Percentiles rank a stretch among this genome's conserved stretches.
phyloP scores from a whole-genome alignment of 768 basidiomycete genomes.

The Sistotremastrum niveocremeum region DNA sequence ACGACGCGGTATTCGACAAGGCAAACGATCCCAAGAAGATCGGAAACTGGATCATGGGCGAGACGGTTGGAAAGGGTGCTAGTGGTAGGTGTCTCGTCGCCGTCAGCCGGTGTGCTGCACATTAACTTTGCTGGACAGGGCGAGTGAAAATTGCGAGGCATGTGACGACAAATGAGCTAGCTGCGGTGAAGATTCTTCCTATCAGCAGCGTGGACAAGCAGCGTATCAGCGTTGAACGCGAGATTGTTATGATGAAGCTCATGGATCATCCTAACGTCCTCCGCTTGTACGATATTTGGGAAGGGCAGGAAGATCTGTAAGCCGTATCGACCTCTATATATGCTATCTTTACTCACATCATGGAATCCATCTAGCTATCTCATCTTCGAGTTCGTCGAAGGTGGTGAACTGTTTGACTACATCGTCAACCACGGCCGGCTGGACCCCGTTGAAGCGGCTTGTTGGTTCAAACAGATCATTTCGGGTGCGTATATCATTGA shows the following conservation, averaged over 20 bases:
- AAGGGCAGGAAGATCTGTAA: slow-evolving; percentile 73
- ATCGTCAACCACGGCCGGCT: slow-evolving; percentile 81
- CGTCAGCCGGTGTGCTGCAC: neutral
- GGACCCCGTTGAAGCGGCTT: slow-evolving; percentile 66
- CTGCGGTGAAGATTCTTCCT: slow-evolving; percentile 92
- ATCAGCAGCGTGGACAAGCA: slow-evolving; percentile 73
- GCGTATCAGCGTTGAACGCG: slow-evolving; percentile 77
- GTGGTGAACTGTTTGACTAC: slow-evolving; percentile 95
- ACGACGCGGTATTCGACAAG: slow-evolving; percentile 54
- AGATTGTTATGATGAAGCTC: slow-evolving; percentile 98
- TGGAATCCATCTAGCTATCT: slow-evolving; percentile 36
- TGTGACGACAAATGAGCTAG: slow-evolving; percentile 73
- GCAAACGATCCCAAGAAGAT: slow-evolving; percentile 76
- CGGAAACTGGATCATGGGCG: slow-evolving; percentile 88
- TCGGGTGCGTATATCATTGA: slow-evolving; percentile 18
- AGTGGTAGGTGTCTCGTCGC: slow-evolving; percentile 34
- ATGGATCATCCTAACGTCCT: slow-evolving; percentile 98
- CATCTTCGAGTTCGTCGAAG: slow-evolving; percentile 88
- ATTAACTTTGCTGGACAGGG: slow-evolving; percentile 15
- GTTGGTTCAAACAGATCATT: slow-evolving; percentile 92
- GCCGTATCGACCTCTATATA: slow-evolving; percentile 4
- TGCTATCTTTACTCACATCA: neutral
- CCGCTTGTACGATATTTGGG: slow-evolving; percentile 90
- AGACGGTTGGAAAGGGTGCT: slow-evolving; percentile 88
- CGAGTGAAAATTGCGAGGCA: slow-evolving; percentile 92